Base-by-base conservation (phyloP, 1,284 basidiomycete genomes). In the Austroboletus novae-zelandiae region DNA sequence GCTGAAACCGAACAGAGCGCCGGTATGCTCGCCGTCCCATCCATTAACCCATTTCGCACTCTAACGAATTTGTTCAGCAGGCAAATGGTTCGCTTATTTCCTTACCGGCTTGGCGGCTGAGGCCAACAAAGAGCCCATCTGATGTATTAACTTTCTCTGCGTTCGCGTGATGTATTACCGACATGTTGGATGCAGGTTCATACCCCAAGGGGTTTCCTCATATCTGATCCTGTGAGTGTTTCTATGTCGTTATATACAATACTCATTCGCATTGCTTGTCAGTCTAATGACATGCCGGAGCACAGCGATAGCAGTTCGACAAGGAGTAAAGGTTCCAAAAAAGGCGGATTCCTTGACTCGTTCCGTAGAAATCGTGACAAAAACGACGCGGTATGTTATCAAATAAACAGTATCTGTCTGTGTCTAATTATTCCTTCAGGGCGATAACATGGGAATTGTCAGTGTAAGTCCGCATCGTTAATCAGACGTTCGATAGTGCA, bases 1-100 rank as follows among this genome's bases (percentile, higher is more conserved):
- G 20, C 29, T 57, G 25, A 43, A 45, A 29, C 62, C 61, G 39
- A 45, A 54, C 13, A 47, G 57, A 14, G 48, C 49, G 43, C 23
- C 23, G 4, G 59, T 60, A 50, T 34, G 56, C 18, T 40, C 17
- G 14, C 18, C 8, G 1, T 3, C 27, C 23, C 32, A 11, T 4
- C 23, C 32, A 11, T 4, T 9, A 7, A 9, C 8, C 7, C 8
- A n/a, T 20, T 27, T 42, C 5, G 27, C 4, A n/a, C 0, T 13
- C 27, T 48, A 32, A 56, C 18, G 6, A 13, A n/a, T 18, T 42
- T 8, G 2, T 14, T 15, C 15, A 45, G 40, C 18, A 32, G 23
- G 29, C 13, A 20, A 25, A 9, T 31, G 25, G n/a, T 30, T 1
- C 27, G 13, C 25, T 36, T 29, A 23, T 10, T 13, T 6, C 9